A percentile compares a stretch with the other conserved stretches of the same genome.
Evolutionary conservation across 139 green algal species (phyloP).

Genomic region (Coccomyxa sp.): DNA sequence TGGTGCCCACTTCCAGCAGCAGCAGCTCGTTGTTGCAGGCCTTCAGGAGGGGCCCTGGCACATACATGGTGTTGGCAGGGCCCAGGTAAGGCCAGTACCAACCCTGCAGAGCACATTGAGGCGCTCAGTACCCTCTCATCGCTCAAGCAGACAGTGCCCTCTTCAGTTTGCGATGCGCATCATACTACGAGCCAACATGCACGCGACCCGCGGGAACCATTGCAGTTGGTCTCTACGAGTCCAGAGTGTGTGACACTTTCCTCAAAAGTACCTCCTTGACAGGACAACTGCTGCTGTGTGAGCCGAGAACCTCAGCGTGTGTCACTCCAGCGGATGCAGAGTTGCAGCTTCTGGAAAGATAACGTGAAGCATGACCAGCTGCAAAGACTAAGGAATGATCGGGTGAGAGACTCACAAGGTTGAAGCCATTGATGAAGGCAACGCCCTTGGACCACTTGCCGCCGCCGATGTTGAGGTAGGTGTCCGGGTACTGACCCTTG

Average conservation of each 20-base stretch:
- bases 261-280: neutral
- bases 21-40: slow-evolving; percentile 38
- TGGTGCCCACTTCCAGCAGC: slow-evolving; percentile 30
- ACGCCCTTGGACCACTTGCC: slow-evolving; percentile 41
- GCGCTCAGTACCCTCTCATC: no score
- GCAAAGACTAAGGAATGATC: neutral
- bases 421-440: slow-evolving; percentile 55
- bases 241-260: neutral
- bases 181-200: neutral
- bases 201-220: neutral
- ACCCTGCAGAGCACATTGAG: slow-evolving; percentile 4
- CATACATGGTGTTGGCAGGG: slow-evolving; percentile 47
- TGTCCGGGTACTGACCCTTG: slow-evolving; percentile 31
- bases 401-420: slow-evolving; percentile 13
- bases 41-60: slow-evolving; percentile 33
- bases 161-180: no score
- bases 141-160: no score
- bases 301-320: neutral
- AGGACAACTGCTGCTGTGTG: neutral
- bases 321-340: neutral
- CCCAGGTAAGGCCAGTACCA: slow-evolving; percentile 33
- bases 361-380: neutral
- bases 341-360: neutral
- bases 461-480: slow-evolving; percentile 26
- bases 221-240: neutral